Conservation (phyloP, 441 rosid species). For the Theobroma grandiflorum region DNA sequence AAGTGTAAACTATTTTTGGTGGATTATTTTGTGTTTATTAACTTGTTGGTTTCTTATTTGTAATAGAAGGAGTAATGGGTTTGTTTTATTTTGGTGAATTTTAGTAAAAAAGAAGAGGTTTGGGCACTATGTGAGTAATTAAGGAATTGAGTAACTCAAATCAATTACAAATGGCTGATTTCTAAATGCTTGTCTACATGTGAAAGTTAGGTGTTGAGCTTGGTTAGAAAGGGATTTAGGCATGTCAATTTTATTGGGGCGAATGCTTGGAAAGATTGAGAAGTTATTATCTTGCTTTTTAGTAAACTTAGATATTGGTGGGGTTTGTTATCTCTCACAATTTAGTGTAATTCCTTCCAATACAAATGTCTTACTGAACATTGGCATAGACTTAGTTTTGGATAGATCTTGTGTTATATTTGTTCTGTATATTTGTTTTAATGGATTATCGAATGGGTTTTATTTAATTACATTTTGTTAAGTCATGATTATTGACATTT, state of each 20-base stretch:
- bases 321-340: background rate
- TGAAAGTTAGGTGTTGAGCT: constrained; percentile 7
- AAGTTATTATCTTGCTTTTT: constrained; percentile 6
- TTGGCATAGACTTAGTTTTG: background rate
- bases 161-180: background rate
- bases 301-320: background rate
- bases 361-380: background rate
- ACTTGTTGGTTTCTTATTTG: background rate
- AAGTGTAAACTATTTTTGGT: background rate
- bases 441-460: too few species aligned
- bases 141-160: background rate
- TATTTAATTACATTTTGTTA: too few species aligned
- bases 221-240: background rate
- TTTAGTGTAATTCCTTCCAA: background rate
- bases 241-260: background rate
- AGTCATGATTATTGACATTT: too few species aligned
- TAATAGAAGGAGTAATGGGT: background rate
- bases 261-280: background rate
- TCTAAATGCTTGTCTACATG: background rate
- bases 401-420: too few species aligned
- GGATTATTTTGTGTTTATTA: background rate
- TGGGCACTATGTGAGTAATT: constrained; percentile 1
- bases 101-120: constrained; percentile 12
- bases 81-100: constrained; percentile 14
- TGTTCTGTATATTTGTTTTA: too few species aligned